Percentiles rank a stretch among this genome's conserved stretches.
phyloP scores from a whole-genome alignment of 2,329 filamentous ascomycete species.

The Fusarium pseudonygamai region DNA sequence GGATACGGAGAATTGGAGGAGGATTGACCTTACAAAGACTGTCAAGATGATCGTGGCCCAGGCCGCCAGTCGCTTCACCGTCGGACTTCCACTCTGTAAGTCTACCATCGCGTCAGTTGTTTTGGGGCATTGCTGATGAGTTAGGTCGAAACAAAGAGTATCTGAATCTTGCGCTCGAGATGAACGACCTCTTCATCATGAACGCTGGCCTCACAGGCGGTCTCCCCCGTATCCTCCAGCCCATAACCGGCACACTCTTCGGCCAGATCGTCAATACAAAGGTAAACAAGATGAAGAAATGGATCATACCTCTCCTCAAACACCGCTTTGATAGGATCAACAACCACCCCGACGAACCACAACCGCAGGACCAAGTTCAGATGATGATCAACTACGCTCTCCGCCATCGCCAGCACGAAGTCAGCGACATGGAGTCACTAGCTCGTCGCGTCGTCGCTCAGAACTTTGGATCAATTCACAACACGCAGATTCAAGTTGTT shows the following conservation, averaged over 20 bases:
- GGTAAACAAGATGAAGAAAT: slow-evolving; percentile 41
- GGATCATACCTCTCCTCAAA: slow-evolving; percentile 38
- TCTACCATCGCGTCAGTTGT: neutral
- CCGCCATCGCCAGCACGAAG: slow-evolving; percentile 51
- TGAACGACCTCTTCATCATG: slow-evolving; percentile 46
- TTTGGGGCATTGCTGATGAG: neutral
- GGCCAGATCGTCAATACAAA: slow-evolving; percentile 34
- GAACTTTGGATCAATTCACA: slow-evolving; percentile 53
- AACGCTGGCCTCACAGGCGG: slow-evolving; percentile 47
- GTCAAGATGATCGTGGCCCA: slow-evolving; percentile 46
- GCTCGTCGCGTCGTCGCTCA: slow-evolving; percentile 44
- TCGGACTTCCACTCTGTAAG: slow-evolving; percentile 47
- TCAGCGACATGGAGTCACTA: slow-evolving; percentile 44
- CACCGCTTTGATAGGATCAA: slow-evolving; percentile 19
- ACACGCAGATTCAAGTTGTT: slow-evolving; percentile 51
- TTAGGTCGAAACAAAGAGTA: slow-evolving; percentile 49
- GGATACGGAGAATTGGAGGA: slow-evolving; percentile 48
- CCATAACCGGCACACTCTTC: slow-evolving; percentile 44
- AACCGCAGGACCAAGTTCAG: slow-evolving; percentile 53
- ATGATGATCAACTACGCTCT: slow-evolving; percentile 53
- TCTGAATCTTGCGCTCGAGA: slow-evolving; percentile 41
- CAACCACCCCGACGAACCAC: slow-evolving; percentile 17
- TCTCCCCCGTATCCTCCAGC: slow-evolving; percentile 45
- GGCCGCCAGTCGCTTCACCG: slow-evolving; percentile 45
- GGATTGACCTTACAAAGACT: slow-evolving; percentile 43